Evolutionary conservation across 2,329 filamentous ascomycete genomes (phyloP).

Genomic region (Fusarium redolens): DNA sequence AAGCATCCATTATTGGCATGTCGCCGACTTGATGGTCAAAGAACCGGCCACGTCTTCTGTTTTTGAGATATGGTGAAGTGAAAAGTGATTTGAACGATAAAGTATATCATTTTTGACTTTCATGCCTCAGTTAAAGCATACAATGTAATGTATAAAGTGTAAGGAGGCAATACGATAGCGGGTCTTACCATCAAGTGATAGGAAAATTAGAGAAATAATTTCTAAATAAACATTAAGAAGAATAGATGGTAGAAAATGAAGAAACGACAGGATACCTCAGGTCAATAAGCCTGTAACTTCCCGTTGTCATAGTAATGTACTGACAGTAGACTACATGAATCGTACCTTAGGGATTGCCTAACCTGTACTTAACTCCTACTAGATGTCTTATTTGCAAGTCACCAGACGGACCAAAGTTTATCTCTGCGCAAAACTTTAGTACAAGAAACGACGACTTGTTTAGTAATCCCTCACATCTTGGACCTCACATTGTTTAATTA

Average conservation of each 20-base stretch:
- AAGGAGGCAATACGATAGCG: too few species aligned
- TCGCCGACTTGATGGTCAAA: neutral
- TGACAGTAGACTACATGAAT: neutral
- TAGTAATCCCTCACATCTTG: constrained; percentile 17
- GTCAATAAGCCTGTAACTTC: neutral
- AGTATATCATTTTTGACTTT: neutral
- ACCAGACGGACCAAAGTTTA: neutral
- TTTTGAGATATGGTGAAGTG: rapidly evolving
- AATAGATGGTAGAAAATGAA: constrained; percentile 68
- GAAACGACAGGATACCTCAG: neutral
- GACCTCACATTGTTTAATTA: neutral
- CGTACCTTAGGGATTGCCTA: neutral
- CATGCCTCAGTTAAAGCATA: neutral
- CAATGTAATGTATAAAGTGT: neutral
- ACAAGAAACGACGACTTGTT: neutral
- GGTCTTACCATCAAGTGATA: neutral
- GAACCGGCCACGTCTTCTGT: rapidly evolving
- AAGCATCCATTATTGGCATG: neutral
- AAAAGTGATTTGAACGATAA: neutral
- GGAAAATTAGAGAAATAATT: constrained; percentile 54
- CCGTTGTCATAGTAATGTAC: neutral
- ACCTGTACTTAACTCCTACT: neutral
- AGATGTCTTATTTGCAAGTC: neutral
- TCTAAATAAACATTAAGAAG: constrained; percentile 89
- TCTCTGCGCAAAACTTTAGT: neutral